Evolutionary conservation across 192 early-diverging fungal genomes (phyloP), one percentile per base, ranked within the genome.

Genomic region (Coemansia erecta): DNA sequence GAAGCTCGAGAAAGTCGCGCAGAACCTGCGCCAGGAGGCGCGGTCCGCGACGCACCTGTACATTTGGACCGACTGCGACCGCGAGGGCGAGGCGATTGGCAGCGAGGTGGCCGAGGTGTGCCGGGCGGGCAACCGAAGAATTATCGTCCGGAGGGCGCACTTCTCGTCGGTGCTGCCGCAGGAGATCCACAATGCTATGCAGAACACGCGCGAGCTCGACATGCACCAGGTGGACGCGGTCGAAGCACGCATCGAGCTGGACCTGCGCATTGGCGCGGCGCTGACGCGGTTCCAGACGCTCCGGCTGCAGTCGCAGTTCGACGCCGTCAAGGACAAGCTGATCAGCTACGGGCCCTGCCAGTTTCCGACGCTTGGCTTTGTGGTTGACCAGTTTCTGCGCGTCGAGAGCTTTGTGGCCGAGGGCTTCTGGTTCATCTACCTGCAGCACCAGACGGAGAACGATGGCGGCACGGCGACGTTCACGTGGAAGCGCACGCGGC

Each of bases 11-110:
- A 57, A 56, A 2, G 52, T 95, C 9, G 86, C 81, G 15, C 44
- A 70, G 7, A 98, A 96, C 65, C 53, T 99, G 2, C 39, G 66
- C 13, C 44, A 69, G 13, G 81, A 94, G 58, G 84, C 87, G 0
- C 80, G 84, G 13, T 56, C 62, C 0, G 84, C 87, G 0, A 76
- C 88, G 11, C 65, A 84, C 44, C 64, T 99, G 31, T 85, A 95
- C 44, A 99, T 99, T 45, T 99, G 97, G 97, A 99, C 97, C 5
- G 97, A 99, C 83, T 98, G 95, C 61, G 95, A 99, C 82, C 85
- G 90, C 9, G 94, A 98, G 75, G 96, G 96, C 24, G 96, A 98
- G 60, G 86, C 86, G 35, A 98, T 98, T 58, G 96, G 97, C 13
- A 67, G 74, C 11, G 97, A 99, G 55, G 83, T 94, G 15, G 85